Conservation (phyloP, 768 basidiomycete species). For the Boletus rubropictus region DNA sequence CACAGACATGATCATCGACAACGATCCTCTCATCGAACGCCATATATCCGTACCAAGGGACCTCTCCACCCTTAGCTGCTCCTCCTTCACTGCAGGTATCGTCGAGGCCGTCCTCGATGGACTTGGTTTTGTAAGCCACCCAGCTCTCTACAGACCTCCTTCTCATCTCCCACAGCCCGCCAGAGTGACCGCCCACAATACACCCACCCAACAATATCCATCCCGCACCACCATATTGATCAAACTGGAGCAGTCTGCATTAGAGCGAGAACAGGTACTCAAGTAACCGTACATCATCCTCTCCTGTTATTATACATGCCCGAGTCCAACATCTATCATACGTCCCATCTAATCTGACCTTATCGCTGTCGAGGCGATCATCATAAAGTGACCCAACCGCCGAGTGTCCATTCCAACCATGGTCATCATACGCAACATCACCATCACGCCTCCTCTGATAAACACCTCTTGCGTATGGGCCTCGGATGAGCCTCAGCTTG, state of each 20-base stretch:
- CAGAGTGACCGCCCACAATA: slow-evolving; percentile 92
- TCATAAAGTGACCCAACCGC: not conserved
- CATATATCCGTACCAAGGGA: slow-evolving; percentile 92
- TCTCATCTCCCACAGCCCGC: slow-evolving; percentile 61
- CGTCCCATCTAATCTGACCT: slow-evolving; percentile 13
- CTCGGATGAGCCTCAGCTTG: slow-evolving; percentile 58
- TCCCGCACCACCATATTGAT: slow-evolving; percentile 93
- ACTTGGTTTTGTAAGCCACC: slow-evolving; percentile 77
- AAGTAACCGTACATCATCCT: slow-evolving; percentile 39
- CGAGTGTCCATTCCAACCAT: slow-evolving; percentile 28
- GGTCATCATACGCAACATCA: slow-evolving; percentile 53
- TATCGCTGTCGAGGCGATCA: slow-evolving; percentile 2
- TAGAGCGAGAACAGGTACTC: slow-evolving; percentile 90
- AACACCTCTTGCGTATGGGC: slow-evolving; percentile 85
- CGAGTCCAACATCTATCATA: not conserved
- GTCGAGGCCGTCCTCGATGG: slow-evolving; percentile 97
- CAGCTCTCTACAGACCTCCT: not conserved
- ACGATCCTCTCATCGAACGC: slow-evolving; percentile 87
- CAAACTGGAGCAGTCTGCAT: slow-evolving; percentile 87
- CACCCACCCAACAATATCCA: slow-evolving; percentile 75
- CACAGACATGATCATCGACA: slow-evolving; percentile 96
- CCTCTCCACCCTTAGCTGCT: slow-evolving; percentile 90
- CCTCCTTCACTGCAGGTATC: slow-evolving; percentile 95
- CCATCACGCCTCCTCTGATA: slow-evolving; percentile 58
- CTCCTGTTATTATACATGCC: slow-evolving; percentile 8